Base-by-base conservation (phyloP, 1,139 yeast species). In the Protomyces inouyei region DNA sequence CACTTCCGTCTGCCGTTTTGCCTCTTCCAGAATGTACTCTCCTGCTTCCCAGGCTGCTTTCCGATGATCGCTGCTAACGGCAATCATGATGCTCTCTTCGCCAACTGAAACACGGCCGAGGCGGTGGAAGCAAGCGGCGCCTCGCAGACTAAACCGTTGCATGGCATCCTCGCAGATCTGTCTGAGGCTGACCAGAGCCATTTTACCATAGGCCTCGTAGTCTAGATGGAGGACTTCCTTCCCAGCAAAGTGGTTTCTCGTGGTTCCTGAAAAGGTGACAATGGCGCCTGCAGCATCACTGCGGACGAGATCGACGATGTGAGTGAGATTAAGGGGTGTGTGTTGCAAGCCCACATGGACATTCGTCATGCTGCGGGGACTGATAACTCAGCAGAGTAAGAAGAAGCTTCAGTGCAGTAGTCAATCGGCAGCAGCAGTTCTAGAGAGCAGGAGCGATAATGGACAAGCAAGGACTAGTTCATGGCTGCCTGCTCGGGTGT, bases 21-120 rank as follows among this genome's bases (percentile, higher is more conserved):
- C 75, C 57, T 73, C 71, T 64, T 81, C 83, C 21, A 81, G 69
- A 0, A 79, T 71, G 78, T 79, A 76, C 64, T 74, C 76, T 2
- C 77, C 81, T 6, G 80, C 78, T 16, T 73, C 70, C 82, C 82
- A 81, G 0, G 80, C 83, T 69, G 79, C 81, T 52, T 75, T 70
- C n/a, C 84, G 72, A 68, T 81, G 83, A 3, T 77, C 75, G 1
- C 79, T 73, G 46, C 81, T 75, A n/a, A 80, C 76, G 0, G 78
- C 79, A 25, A 81, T 76, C 38, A 77, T 69, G 1, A 81, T 74
- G 59, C 82, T 78, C 66, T 80, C 83, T 63, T 79, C 78, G 64
- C 73, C 69, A 5, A 80, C 77, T 0, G 83, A 82, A n/a, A 81
- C 84, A 0, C 66, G 70, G 1, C 83, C 84, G 12, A 81, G 71